phyloP scores from a whole-genome alignment of 2,329 filamentous ascomycete genomes.

The Cladosporium velox region DNA sequence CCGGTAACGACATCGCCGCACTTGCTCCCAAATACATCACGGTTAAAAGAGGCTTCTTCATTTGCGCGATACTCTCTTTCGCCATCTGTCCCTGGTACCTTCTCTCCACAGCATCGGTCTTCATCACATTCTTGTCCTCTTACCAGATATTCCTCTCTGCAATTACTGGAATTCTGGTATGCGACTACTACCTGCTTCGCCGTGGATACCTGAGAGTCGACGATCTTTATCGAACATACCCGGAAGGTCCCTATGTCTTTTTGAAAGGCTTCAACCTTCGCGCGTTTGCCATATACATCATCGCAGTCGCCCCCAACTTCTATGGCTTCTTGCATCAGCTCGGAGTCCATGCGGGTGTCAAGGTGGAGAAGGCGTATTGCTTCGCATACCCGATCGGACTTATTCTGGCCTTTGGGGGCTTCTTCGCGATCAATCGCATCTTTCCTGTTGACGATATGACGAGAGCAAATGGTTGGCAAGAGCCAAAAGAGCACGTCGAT shows the following conservation, averaged over 20 bases:
- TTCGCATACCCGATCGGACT: constrained; percentile 3
- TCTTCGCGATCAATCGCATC: neutral
- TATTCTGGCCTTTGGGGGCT: neutral
- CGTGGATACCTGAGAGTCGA: constrained; percentile 77
- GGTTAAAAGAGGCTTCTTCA: constrained; percentile 83
- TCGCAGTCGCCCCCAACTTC: neutral
- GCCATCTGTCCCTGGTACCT: constrained; percentile 88
- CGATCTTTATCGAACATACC: constrained; percentile 64
- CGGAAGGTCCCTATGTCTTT: neutral
- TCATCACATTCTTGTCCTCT: constrained; percentile 86
- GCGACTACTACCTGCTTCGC: constrained; percentile 85
- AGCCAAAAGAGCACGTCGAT: constrained; percentile 1
- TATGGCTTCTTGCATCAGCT: constrained; percentile 3
- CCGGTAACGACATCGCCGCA: constrained; percentile 56
- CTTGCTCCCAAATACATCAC: constrained; percentile 57
- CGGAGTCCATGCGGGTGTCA: neutral
- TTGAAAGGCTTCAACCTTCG: constrained; percentile 2
- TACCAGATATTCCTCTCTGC: constrained; percentile 94
- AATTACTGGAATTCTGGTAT: constrained; percentile 85
- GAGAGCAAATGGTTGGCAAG: neutral
- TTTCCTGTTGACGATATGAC: neutral
- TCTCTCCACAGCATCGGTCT: constrained; percentile 72
- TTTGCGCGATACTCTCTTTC: constrained; percentile 77
- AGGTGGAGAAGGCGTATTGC: constrained; percentile 1
- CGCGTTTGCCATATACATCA: neutral